Percentiles rank a stretch among this genome's conserved stretches.
Evolutionary conservation across 1,139 yeast species (phyloP).

Genomic region (Geotrichum bryndzae): DNA sequence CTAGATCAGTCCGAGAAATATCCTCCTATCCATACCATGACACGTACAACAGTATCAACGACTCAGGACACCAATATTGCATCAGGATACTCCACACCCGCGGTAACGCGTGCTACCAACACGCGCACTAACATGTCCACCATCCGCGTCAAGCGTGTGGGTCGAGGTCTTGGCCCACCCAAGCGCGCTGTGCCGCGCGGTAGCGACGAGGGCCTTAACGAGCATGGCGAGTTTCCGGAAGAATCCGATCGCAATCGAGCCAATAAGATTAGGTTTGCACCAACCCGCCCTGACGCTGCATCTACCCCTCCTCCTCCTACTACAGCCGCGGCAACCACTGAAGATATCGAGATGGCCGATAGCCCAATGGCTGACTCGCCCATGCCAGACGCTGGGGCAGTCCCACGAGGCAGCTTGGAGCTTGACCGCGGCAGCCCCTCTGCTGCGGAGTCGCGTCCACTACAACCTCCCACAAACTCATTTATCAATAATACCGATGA

Average conservation of each 20-base stretch:
- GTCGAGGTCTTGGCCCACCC: conserved; percentile 22
- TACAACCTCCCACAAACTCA: background rate
- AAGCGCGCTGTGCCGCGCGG: conserved; percentile 19
- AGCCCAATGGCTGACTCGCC: conserved; percentile 2
- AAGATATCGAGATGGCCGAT: conserved; percentile 4
- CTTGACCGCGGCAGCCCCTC: background rate
- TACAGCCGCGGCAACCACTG: background rate
- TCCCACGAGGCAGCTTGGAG: background rate
- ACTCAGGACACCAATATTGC: background rate
- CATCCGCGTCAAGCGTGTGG: conserved; percentile 20
- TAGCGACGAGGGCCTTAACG: conserved; percentile 15
- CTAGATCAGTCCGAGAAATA: background rate
- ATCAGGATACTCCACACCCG: conserved; percentile 33
- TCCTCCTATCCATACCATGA: background rate
- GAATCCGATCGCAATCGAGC: conserved; percentile 1
- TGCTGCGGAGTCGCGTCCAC: background rate
- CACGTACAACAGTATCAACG: background rate
- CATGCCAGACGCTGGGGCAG: background rate
- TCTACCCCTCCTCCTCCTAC: background rate
- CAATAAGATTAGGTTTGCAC: conserved; percentile 2
- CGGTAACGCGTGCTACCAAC: conserved; percentile 32
- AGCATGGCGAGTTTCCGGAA: conserved; percentile 6
- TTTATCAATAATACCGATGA: background rate
- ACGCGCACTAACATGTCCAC: conserved; percentile 14
- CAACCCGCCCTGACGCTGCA: background rate